Conservation (phyloP, 257 asterid genomes). For the Ocimum tenuiflorum region DNA sequence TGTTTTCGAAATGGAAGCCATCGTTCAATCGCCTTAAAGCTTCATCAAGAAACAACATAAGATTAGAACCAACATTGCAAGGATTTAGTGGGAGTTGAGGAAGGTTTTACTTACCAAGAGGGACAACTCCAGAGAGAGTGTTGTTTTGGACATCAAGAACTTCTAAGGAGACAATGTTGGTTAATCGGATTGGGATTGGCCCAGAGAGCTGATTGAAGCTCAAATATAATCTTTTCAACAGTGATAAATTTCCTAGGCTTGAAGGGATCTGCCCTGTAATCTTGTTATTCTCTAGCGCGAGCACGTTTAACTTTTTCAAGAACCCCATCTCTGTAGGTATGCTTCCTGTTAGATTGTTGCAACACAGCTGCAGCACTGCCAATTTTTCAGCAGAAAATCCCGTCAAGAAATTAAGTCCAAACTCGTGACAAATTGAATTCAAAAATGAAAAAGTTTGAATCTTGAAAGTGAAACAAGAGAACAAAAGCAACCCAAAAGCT, state of each 20-base stretch:
- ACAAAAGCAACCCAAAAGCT: not conserved
- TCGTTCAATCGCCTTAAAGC: constrained; percentile 50
- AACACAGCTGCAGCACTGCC: constrained; percentile 74
- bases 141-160: constrained; percentile 65
- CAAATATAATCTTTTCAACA: constrained; percentile 44
- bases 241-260: constrained; percentile 41
- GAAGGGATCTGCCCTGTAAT: constrained; percentile 58
- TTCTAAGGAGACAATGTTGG: constrained; percentile 43
- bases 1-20: constrained; percentile 46
- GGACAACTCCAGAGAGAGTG: constrained; percentile 65
- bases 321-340: constrained; percentile 59
- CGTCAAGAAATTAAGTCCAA: not conserved
- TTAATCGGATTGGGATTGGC: constrained; percentile 45
- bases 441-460: not conserved
- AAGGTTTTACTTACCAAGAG: constrained; percentile 42
- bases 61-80: not conserved
- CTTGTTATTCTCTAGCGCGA: constrained; percentile 46
- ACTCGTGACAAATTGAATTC: not conserved
- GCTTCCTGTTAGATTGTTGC: constrained; percentile 59
- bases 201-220: constrained; percentile 73
- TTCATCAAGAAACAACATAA: constrained; percentile 27
- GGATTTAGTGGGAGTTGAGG: not conserved
- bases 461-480: not conserved
- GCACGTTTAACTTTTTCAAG: constrained; percentile 42
- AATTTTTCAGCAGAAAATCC: constrained; percentile 12